phyloP scores from a whole-genome alignment of 345 rosid species.

The Citrus maxima region DNA sequence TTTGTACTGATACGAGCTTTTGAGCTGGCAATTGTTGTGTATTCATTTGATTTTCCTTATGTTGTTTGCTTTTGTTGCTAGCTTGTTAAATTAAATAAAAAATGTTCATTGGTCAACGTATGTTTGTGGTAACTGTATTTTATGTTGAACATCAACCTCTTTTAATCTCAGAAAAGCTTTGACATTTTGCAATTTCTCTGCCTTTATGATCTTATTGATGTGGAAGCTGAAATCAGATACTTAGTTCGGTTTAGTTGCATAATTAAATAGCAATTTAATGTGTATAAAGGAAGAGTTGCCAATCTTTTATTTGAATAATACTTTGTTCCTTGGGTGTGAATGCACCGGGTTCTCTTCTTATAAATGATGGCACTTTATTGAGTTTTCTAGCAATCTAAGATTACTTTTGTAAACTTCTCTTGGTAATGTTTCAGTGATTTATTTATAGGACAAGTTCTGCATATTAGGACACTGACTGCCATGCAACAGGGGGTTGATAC shows the following conservation, averaged over 20 bases:
- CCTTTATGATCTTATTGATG: background rate
- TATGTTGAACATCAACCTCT: background rate
- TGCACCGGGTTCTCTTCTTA: background rate
- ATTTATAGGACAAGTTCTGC: constrained; percentile 28
- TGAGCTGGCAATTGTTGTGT: background rate
- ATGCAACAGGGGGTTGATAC: constrained; percentile 28
- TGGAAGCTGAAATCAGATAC: background rate
- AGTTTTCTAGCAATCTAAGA: constrained; percentile 1
- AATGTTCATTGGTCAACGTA: background rate
- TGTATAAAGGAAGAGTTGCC: background rate
- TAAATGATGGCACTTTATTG: background rate
- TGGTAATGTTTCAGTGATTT: constrained; percentile 22
- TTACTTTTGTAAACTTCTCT: constrained; percentile 5
- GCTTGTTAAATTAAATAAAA: background rate
- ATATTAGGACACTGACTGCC: constrained; percentile 31
- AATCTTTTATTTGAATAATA: background rate
- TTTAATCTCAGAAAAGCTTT: background rate
- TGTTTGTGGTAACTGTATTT: background rate
- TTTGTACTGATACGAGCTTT: background rate
- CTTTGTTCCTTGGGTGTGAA: background rate
- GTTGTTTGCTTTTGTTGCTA: background rate
- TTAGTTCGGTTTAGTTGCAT: background rate
- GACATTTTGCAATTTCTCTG: background rate
- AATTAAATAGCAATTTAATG: background rate
- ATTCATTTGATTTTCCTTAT: background rate